Evolutionary conservation across 1,284 basidiomycete species (phyloP).

Genomic region (Schizophyllum commune): DNA sequence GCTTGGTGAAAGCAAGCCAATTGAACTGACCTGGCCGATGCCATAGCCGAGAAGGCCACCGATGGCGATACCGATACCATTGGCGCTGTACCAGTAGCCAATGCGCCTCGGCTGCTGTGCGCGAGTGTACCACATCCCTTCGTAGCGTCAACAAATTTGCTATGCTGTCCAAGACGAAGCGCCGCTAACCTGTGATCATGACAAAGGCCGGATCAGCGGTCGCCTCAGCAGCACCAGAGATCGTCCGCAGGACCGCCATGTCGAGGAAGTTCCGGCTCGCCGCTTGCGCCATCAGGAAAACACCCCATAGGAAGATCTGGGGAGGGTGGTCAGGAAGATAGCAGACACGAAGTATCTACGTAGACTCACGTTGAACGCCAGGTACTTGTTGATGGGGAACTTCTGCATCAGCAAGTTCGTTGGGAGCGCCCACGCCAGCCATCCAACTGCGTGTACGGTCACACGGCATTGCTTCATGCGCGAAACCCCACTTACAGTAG

Average conservation of each 20-base stretch:
- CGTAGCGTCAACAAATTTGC: not conserved
- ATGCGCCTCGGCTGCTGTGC: slow-evolving; percentile 30
- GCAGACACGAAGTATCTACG: not conserved
- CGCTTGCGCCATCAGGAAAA: slow-evolving; percentile 35
- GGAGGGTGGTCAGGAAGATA: not conserved
- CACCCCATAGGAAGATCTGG: slow-evolving; percentile 35
- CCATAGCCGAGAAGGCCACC: slow-evolving; percentile 22
- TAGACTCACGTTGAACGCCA: slow-evolving; percentile 26
- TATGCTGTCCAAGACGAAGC: not conserved
- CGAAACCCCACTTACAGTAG: slow-evolving; percentile 23
- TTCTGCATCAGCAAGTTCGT: slow-evolving; percentile 39
- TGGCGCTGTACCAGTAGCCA: slow-evolving; percentile 19
- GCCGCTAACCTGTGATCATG: slow-evolving; percentile 20
- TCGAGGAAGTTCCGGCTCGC: slow-evolving; percentile 31
- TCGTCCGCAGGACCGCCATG: slow-evolving; percentile 31
- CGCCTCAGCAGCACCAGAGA: slow-evolving; percentile 35
- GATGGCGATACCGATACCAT: slow-evolving; percentile 20
- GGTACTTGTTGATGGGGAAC: slow-evolving; percentile 34
- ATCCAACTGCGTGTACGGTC: slow-evolving; percentile 21
- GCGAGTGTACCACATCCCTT: slow-evolving; percentile 31
- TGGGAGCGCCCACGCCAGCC: slow-evolving; percentile 37
- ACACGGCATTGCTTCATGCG: not conserved
- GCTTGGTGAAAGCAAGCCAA: not conserved
- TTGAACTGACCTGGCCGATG: slow-evolving; percentile 15
- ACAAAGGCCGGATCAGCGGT: slow-evolving; percentile 24